Evolutionary conservation across 768 basidiomycete genomes (phyloP).

Genomic region (Podaxis pistillaris): DNA sequence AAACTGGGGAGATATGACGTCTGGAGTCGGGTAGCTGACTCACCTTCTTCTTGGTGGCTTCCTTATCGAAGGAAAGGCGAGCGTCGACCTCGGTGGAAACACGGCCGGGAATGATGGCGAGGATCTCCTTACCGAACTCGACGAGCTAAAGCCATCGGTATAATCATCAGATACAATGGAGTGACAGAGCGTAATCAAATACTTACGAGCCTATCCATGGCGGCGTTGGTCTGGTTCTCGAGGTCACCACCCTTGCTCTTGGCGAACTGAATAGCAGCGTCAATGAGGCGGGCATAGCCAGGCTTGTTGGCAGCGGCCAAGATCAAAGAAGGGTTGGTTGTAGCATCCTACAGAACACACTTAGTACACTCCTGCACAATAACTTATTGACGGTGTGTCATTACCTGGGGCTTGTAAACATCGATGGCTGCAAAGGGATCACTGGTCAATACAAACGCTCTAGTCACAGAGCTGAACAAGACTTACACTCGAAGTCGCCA

Average conservation of each 20-base stretch:
- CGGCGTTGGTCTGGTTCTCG: slow-evolving; percentile 74
- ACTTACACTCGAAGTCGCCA: slow-evolving; percentile 86
- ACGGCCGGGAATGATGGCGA: slow-evolving; percentile 93
- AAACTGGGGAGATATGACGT: slow-evolving; percentile 1
- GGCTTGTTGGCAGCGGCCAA: slow-evolving; percentile 90
- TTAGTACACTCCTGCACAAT: not conserved
- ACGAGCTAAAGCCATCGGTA: slow-evolving; percentile 65
- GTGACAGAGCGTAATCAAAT: not conserved
- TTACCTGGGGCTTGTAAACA: slow-evolving; percentile 91
- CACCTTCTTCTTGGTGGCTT: slow-evolving; percentile 86
- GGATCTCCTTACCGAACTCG: slow-evolving; percentile 96
- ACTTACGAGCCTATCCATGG: slow-evolving; percentile 86
- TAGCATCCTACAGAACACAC: slow-evolving; percentile 70
- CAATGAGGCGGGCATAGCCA: slow-evolving; percentile 79
- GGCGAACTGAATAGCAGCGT: slow-evolving; percentile 68
- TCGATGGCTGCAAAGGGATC: slow-evolving; percentile 68
- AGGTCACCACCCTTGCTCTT: slow-evolving; percentile 80
- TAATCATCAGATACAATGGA: not conserved
- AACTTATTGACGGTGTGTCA: slow-evolving; percentile 8
- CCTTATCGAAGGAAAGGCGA: slow-evolving; percentile 94
- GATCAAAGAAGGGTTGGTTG: slow-evolving; percentile 96
- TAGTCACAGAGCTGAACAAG: not conserved
- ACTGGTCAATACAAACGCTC: slow-evolving; percentile 20
- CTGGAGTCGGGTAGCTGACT: not conserved
- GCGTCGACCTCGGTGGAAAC: slow-evolving; percentile 99